Evolutionary conservation across 495 filamentous ascomycete genomes (phyloP).

Genomic region (Aspergillus saccharolyticus): DNA sequence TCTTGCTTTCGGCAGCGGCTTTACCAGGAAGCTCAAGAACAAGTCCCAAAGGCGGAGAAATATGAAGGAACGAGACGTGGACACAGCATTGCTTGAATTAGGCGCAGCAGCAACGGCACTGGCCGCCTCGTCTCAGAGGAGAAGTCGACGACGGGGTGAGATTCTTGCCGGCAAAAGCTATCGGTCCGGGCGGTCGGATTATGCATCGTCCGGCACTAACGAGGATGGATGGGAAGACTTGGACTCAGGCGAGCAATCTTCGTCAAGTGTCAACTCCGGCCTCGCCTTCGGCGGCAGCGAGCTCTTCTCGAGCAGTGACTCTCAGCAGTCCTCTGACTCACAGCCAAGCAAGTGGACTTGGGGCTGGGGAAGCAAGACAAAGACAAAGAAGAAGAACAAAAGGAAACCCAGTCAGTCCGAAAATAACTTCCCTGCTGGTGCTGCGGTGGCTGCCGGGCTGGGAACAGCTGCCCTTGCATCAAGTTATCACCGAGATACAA

Average conservation of each 20-base stretch:
- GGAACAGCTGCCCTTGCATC: constrained; percentile 34
- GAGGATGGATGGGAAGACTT: constrained; percentile 63
- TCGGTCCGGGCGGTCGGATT: constrained; percentile 24
- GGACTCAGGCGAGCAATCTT: constrained; percentile 44
- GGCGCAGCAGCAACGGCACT: constrained; percentile 55
- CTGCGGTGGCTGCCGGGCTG: constrained; percentile 26
- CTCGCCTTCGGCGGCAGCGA: constrained; percentile 52
- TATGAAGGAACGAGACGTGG: constrained; percentile 41
- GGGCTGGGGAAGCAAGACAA: constrained; percentile 52
- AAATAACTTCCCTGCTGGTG: constrained; percentile 14
- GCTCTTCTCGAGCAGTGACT: constrained; percentile 41
- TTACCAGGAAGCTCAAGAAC: constrained; percentile 27
- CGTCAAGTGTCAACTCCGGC: constrained; percentile 47
- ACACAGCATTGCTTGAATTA: constrained; percentile 52
- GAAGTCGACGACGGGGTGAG: constrained; percentile 32
- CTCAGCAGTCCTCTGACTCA: constrained; percentile 43
- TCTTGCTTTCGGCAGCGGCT: constrained; percentile 44
- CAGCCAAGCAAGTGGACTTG: constrained; percentile 52
- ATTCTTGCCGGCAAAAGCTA: constrained; percentile 40
- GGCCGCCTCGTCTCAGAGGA: constrained; percentile 34
- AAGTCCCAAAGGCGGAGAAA: constrained; percentile 30
- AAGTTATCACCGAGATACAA: constrained; percentile 18
- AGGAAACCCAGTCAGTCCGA: constrained; percentile 18
- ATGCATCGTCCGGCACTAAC: constrained; percentile 30
- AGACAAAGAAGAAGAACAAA: constrained; percentile 36